Evolutionary conservation across 2,329 filamentous ascomycete species (phyloP).

Genomic region (Microcera coccophila): DNA sequence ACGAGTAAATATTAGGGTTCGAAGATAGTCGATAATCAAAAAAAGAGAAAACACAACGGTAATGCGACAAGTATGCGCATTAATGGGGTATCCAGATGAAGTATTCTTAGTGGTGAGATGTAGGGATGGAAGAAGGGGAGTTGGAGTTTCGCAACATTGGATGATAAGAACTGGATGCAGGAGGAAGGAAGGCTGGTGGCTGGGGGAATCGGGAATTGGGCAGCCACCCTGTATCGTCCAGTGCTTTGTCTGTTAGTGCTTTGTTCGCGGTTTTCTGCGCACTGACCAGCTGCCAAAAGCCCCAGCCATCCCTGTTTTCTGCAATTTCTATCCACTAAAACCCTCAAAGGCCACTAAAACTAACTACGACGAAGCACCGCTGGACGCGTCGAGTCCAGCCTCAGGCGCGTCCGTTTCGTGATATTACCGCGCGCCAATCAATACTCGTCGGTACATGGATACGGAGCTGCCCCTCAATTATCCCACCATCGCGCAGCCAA

Average conservation of each 20-base stretch:
- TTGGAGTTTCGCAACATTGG: slow-evolving; percentile 21
- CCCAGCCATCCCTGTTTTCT: slow-evolving; percentile 25
- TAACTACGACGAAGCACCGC: background rate
- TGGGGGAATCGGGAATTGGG: slow-evolving; percentile 14
- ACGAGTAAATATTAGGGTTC: slow-evolving; percentile 1
- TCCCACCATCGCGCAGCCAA: background rate
- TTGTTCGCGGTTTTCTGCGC: too few relatives aligned
- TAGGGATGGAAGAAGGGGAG: slow-evolving; percentile 23
- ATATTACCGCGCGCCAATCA: slow-evolving; percentile 23
- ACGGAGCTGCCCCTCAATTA: slow-evolving; percentile 12
- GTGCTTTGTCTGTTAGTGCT: too few relatives aligned
- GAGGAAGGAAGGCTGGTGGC: slow-evolving; percentile 25
- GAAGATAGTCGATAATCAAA: slow-evolving; percentile 1
- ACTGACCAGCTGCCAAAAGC: slow-evolving; percentile 9
- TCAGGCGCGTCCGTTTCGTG: slow-evolving; percentile 31
- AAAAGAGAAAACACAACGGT: slow-evolving; percentile 2
- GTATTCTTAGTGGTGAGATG: slow-evolving; percentile 20
- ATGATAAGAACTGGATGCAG: slow-evolving; percentile 22
- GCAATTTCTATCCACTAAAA: slow-evolving; percentile 16
- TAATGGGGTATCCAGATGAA: slow-evolving; percentile 11
- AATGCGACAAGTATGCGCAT: slow-evolving; percentile 9
- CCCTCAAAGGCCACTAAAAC: slow-evolving; percentile 6
- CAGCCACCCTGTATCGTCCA: too few relatives aligned
- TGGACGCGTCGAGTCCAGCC: slow-evolving; percentile 19
- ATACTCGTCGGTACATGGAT: background rate